These are phyloP conservation scores for Suhomyces yuchorum DNA, from an alignment of 1,139 yeast species.

Conservation along the genomic window DNA sequence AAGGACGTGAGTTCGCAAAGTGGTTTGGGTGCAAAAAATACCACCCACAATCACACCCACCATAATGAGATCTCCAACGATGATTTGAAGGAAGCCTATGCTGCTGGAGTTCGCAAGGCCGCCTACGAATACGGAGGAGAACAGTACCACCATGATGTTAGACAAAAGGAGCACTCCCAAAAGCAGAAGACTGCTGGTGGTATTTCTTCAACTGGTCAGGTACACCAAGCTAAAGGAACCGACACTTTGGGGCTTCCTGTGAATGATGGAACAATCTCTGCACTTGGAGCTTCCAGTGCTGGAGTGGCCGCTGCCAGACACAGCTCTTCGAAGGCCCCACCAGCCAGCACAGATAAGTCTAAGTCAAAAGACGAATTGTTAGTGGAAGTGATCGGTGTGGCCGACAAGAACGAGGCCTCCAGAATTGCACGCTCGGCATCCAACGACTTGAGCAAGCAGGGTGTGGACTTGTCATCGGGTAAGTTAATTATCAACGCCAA, in stretches of 20 bases:
- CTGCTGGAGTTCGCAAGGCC: conserved; percentile 19
- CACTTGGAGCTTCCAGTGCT: conserved; percentile 2
- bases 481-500: conserved; percentile 40
- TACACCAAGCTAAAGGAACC: not conserved
- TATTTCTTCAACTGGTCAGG: too few species aligned
- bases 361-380: conserved; percentile 23
- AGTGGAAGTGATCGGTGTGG: conserved; percentile 44
- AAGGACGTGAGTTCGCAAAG: conserved; percentile 5
- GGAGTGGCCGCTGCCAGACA: conserved; percentile 2
- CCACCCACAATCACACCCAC: not conserved
- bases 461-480: conserved; percentile 40
- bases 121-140: conserved; percentile 20
- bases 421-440: conserved; percentile 40
- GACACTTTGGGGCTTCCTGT: not conserved
- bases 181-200: not conserved
- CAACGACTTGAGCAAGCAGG: conserved; percentile 35
- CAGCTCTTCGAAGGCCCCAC: not conserved
- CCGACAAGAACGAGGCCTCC: conserved; percentile 36
- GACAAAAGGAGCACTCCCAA: not conserved
- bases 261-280: not conserved
- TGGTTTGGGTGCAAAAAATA: not conserved
- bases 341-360: not conserved
- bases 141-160: not conserved
- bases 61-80: conserved; percentile 2
- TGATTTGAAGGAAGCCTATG: conserved; percentile 13